phyloP scores from a whole-genome alignment of 2,329 filamentous ascomycete genomes.

The Calonectria naviculata region DNA sequence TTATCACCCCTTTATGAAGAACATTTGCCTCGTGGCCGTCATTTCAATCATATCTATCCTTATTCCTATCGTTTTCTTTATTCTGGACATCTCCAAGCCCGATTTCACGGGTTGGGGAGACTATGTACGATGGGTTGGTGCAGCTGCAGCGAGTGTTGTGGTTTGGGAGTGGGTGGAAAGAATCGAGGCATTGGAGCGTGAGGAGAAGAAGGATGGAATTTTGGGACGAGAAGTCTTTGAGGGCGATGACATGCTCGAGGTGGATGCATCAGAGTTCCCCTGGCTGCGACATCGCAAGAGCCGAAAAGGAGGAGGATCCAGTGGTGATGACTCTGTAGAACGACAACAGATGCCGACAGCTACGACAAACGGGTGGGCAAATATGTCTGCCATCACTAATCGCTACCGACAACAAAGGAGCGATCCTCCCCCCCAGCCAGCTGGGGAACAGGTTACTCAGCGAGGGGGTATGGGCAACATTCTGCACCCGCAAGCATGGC shows the following conservation, averaged over 20 bases:
- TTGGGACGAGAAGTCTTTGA: conserved; percentile 92
- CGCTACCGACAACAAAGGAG: conserved; percentile 39
- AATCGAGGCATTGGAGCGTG: conserved; percentile 90
- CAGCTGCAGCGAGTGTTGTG: conserved; percentile 92
- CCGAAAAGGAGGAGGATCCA: conserved; percentile 44
- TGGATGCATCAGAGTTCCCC: conserved; percentile 61
- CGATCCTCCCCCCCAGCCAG: conserved; percentile 27
- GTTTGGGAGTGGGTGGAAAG: conserved; percentile 99
- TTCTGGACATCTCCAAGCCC: conserved; percentile 87
- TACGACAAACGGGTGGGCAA: conserved; percentile 41
- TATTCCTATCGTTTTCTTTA: conserved; percentile 92
- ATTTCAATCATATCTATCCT: conserved; percentile 85
- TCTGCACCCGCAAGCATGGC: conserved; percentile 64
- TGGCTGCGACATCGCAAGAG: conserved; percentile 56
- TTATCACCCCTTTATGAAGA: conserved; percentile 90
- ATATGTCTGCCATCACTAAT: conserved; percentile 40
- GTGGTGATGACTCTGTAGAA: conserved; percentile 26
- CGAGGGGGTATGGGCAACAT: conserved; percentile 46
- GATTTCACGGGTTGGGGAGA: conserved; percentile 93
- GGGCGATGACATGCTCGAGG: conserved; percentile 90
- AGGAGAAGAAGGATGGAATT: conserved; percentile 94
- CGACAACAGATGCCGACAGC: conserved; percentile 27
- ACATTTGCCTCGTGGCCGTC: conserved; percentile 83
- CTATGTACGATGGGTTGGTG: conserved; percentile 96
- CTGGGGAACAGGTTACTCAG: conserved; percentile 39